A percentile compares a stretch with the other conserved stretches of the same genome.
These are phyloP conservation scores for Tuber borchii DNA, from an alignment of 495 filamentous ascomycete genomes.

Conservation along the genomic window DNA sequence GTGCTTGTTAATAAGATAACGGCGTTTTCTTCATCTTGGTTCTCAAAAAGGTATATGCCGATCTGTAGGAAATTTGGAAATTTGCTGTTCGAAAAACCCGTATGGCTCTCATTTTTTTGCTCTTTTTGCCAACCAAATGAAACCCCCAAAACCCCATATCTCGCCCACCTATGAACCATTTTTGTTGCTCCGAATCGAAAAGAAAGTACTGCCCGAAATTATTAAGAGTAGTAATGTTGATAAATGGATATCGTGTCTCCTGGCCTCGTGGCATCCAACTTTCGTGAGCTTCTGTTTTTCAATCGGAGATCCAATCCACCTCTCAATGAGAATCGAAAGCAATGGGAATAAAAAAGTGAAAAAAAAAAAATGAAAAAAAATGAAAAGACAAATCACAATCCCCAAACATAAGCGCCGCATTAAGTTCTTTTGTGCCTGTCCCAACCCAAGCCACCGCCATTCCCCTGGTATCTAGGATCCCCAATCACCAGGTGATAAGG, in stretches of 20 bases:
- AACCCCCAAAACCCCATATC: conserved; percentile 14
- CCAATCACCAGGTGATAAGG: conserved; percentile 28
- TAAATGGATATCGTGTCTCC: conserved; percentile 31
- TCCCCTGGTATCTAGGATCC: conserved; percentile 26
- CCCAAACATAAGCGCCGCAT: conserved; percentile 40
- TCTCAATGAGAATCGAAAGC: conserved; percentile 31
- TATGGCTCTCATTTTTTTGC: not conserved
- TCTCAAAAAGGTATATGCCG: not conserved
- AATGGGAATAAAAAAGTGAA: not conserved
- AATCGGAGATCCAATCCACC: conserved; percentile 31
- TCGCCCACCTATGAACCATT: not conserved
- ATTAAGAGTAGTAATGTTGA: conserved; percentile 38
- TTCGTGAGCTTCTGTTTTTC: conserved; percentile 34
- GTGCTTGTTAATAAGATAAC: not conserved
- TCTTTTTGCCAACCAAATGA: not conserved
- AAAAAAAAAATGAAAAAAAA: not conserved
- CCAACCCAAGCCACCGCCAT: conserved; percentile 22
- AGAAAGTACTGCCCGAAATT: conserved; percentile 28
- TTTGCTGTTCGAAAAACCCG: not conserved
- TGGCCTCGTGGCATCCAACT: conserved; percentile 37
- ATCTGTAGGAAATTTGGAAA: not conserved
- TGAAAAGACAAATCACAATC: conserved; percentile 37
- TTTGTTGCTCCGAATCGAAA: conserved; percentile 28
- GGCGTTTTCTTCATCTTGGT: not conserved
- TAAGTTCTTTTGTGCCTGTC: conserved; percentile 37